Evolutionary conservation across 495 filamentous ascomycete genomes (phyloP).

Genomic region (Trichoderma virens): DNA sequence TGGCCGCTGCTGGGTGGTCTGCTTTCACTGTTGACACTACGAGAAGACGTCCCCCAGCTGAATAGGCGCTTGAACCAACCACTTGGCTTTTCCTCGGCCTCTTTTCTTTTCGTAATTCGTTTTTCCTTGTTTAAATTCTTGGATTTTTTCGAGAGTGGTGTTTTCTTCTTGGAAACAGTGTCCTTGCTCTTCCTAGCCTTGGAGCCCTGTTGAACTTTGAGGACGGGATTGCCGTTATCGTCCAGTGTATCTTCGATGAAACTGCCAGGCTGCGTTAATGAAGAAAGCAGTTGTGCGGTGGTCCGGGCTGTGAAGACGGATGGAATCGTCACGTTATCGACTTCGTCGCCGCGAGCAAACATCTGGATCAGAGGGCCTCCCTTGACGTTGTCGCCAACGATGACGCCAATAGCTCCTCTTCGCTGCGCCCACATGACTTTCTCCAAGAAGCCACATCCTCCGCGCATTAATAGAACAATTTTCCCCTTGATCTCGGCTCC

Average conservation of each 20-base stretch:
- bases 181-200: slow-evolving; percentile 32
- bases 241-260: slow-evolving; percentile 48
- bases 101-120: slow-evolving; percentile 11
- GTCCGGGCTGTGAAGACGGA: slow-evolving; percentile 92
- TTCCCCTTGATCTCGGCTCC: slow-evolving; percentile 90
- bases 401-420: slow-evolving; percentile 77
- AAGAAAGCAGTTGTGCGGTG: slow-evolving; percentile 87
- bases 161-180: slow-evolving; percentile 16
- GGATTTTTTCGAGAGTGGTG: slow-evolving; percentile 17
- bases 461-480: slow-evolving; percentile 79
- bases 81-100: slow-evolving; percentile 13
- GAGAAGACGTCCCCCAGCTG: slow-evolving; percentile 30
- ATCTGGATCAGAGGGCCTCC: slow-evolving; percentile 88
- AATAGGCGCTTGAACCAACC: slow-evolving; percentile 53
- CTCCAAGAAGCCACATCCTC: slow-evolving; percentile 93
- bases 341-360: slow-evolving; percentile 84
- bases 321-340: slow-evolving; percentile 88
- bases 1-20: slow-evolving; percentile 78
- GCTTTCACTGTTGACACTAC: slow-evolving; percentile 43
- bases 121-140: slow-evolving; percentile 13
- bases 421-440: slow-evolving; percentile 96
- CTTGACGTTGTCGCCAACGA: slow-evolving; percentile 87
- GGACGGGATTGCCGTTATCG: slow-evolving; percentile 39
- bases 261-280: slow-evolving; percentile 67
- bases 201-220: slow-evolving; percentile 41